Evolutionary conservation across 306 rosid species (phyloP), one percentile per base, ranked within the genome.

Genomic region (Sophora flavescens): DNA sequence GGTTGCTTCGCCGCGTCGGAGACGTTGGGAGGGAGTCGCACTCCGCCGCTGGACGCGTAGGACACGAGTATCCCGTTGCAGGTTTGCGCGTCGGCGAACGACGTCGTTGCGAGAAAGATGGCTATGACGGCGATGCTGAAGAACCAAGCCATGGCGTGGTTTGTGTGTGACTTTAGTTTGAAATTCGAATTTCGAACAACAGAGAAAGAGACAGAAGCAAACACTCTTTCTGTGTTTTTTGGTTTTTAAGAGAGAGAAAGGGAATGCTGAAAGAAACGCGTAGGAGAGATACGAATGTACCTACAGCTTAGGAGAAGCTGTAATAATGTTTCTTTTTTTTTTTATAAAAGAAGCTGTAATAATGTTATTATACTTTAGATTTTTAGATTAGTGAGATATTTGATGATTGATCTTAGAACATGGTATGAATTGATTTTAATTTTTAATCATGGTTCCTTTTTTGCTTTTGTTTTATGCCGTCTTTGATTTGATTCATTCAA

Each of bases 41-140:
- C 2, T 32, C 97, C 96, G 60, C 12, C 15, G 53, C 63, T 72
- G 93, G 84, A 80, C 15, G 84, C 58, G 78, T 93, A 96, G 0
- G 98, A 84, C 16, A 96, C 5, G 85, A 86, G 86, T 16, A 96
- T 53, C 4, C 91, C 96, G 74, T 89, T 89, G 86, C 98, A 96
- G 84, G 75, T 18, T 15, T 93, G 82, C 0, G 84, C 72, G 3
- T 71, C 84, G 6, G 88, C 30, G 17, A 83, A 36, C 8, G 89
- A 56, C 62, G 68, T 26, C 48, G 91, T 77, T 15, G 75, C 1
- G 0, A 72, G 1, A 45, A 88, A 32, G 68, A 81, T 62, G 28
- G 76, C 66, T 4, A 78, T 6, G 68, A 76, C 35, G 70, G 75
- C 61, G 84, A 76, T 1, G 78, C 5, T 4, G 80, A 57, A 72